Percentiles rank a stretch among this genome's conserved stretches.
Conservation (phyloP, 148 eudicot species). For the Cornus florida region DNA sequence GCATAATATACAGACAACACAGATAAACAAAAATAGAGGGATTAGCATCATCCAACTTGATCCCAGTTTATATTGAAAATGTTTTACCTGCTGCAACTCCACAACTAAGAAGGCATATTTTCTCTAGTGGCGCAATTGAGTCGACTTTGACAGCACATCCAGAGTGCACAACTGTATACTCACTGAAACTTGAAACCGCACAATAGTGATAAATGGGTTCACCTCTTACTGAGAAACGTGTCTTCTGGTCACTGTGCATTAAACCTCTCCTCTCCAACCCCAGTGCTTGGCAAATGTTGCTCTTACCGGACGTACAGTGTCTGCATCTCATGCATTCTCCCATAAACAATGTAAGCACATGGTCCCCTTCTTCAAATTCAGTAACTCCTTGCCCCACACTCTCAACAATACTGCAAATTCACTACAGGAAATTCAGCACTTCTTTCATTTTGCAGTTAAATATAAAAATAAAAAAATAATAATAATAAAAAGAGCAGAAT, state of each 20-base stretch:
- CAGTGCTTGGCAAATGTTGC: slow-evolving; percentile 90
- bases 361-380: slow-evolving; percentile 87
- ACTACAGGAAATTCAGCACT: slow-evolving; percentile 6
- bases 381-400: slow-evolving; percentile 87
- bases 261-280: slow-evolving; percentile 88
- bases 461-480: no score
- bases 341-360: slow-evolving; percentile 84
- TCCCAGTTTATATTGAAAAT: not conserved
- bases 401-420: slow-evolving; percentile 79
- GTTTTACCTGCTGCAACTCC: slow-evolving; percentile 91
- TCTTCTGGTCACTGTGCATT: slow-evolving; percentile 93
- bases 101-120: slow-evolving; percentile 91
- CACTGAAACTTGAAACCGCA: slow-evolving; percentile 97
- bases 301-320: slow-evolving; percentile 75
- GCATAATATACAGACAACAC: not conserved
- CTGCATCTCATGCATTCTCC: slow-evolving; percentile 94
- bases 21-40: not conserved
- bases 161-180: slow-evolving; percentile 92
- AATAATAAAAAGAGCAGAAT: no score
- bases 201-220: slow-evolving; percentile 89
- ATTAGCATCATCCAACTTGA: not conserved
- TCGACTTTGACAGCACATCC: slow-evolving; percentile 95
- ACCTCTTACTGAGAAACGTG: slow-evolving; percentile 77
- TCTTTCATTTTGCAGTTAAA: not conserved
- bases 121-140: slow-evolving; percentile 73